Evolutionary conservation across 2,329 filamentous ascomycete species (phyloP).

Genomic region (Fusarium haematococcum): DNA sequence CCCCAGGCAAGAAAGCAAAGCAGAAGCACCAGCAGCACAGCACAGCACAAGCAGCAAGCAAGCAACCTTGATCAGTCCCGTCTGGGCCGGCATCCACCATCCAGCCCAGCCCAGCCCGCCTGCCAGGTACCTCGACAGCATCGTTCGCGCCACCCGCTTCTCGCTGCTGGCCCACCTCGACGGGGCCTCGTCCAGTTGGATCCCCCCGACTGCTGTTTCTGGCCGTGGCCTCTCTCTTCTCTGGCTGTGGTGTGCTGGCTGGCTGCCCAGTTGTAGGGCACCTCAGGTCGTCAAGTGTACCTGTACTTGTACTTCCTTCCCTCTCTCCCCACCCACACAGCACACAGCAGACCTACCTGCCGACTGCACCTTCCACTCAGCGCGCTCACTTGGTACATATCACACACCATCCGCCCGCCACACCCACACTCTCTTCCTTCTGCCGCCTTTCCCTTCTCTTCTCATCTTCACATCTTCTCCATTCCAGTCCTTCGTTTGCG

Average conservation of each 20-base stretch:
- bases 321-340: background rate
- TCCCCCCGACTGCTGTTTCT: constrained; percentile 9
- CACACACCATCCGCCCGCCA: constrained; percentile 42
- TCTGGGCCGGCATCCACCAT: constrained; percentile 19
- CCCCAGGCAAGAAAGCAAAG: background rate
- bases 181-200: constrained; percentile 30
- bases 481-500: constrained; percentile 52
- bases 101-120: constrained; percentile 26
- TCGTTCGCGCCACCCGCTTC: constrained; percentile 48
- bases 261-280: constrained; percentile 2
- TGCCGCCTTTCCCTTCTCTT: constrained; percentile 41
- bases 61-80: constrained; percentile 25
- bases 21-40: background rate
- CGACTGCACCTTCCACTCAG: background rate
- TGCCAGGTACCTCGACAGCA: constrained; percentile 37
- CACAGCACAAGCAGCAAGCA: constrained; percentile 4
- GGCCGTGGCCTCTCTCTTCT: constrained; percentile 6
- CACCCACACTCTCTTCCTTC: constrained; percentile 35
- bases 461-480: constrained; percentile 47
- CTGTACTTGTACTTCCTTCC: background rate
- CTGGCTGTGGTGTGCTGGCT: constrained; percentile 4
- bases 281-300: constrained; percentile 10
- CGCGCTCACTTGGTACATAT: constrained; percentile 32
- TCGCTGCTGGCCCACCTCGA: constrained; percentile 40
- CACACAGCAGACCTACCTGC: background rate